These are phyloP conservation scores for Apiospora pterosperma DNA, from an alignment of 2,329 filamentous ascomycete species.

Conservation along the genomic window DNA sequence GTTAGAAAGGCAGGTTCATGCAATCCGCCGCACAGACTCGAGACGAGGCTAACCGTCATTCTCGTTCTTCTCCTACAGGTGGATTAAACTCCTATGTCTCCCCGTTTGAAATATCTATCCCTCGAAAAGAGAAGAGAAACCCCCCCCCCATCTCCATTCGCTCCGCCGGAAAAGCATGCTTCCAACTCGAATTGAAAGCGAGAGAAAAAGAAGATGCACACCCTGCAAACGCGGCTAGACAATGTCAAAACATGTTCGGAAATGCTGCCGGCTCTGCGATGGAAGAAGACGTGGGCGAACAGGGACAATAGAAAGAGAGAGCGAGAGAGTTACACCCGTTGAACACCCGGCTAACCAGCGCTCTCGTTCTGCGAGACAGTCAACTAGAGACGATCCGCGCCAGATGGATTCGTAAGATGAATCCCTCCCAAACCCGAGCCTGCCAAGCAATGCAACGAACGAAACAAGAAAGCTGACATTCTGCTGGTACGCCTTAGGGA, in stretches of 20 bases:
- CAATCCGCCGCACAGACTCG: neutral
- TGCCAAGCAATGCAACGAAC: neutral
- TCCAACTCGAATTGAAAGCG: conserved; percentile 15
- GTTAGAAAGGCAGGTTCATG: conserved; percentile 68
- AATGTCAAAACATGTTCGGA: neutral
- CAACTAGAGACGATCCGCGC: conserved; percentile 58
- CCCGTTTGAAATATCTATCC: conserved; percentile 21
- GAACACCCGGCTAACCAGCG: conserved; percentile 48
- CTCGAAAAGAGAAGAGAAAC: conserved; percentile 25
- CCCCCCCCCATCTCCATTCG: conserved; percentile 29
- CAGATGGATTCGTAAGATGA: conserved; percentile 66
- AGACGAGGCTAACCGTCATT: conserved; percentile 17
- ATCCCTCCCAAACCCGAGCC: neutral
- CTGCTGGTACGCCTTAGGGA: conserved; percentile 51
- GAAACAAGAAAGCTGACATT: conserved; percentile 18
- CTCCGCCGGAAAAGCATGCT: conserved; percentile 26
- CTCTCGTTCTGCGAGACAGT: conserved; percentile 35
- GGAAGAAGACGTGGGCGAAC: conserved; percentile 23
- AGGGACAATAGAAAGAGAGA: no score
- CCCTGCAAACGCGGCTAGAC: neutral
- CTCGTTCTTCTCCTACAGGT: conserved; percentile 15
- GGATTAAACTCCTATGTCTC: conserved; percentile 31
- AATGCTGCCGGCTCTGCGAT: conserved; percentile 17
- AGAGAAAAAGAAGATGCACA: conserved; percentile 18
- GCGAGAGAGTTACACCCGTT: conserved; percentile 35